These are phyloP conservation scores for Nitzschia palea DNA, from an alignment of 108 stramenopile species.

Conservation along the genomic window DNA sequence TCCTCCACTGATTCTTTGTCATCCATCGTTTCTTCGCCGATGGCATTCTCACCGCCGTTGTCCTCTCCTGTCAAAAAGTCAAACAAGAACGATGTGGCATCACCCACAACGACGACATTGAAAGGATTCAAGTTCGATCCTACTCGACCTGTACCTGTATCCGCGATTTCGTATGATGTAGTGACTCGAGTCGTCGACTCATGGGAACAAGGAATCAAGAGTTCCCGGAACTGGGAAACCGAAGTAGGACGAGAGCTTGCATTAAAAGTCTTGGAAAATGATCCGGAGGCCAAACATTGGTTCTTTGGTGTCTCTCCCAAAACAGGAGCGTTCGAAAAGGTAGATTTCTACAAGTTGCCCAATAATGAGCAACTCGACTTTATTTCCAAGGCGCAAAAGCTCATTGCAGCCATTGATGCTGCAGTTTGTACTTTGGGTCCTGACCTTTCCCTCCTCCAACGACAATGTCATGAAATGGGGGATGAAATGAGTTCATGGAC, in stretches of 20 bases:
- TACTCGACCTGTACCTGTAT: background rate
- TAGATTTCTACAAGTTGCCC: no score
- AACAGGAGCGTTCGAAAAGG: no score
- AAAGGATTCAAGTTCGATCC: background rate
- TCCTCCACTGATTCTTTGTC: no score
- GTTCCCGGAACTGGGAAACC: constrained; percentile 1
- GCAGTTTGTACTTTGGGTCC: constrained; percentile 23
- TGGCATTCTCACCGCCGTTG: no score
- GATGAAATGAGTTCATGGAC: constrained; percentile 2
- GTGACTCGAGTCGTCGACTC: constrained; percentile 2
- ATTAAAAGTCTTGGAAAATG: background rate
- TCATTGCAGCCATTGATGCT: constrained; percentile 12
- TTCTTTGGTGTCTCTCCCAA: constrained; percentile 13
- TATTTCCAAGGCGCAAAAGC: background rate
- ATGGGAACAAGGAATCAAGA: constrained; percentile 6
- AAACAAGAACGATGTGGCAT: no score
- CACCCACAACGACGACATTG: no score
- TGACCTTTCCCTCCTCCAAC: constrained; percentile 18
- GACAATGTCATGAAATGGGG: constrained; percentile 13
- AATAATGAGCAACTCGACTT: background rate
- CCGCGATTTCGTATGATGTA: background rate
- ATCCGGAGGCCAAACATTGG: background rate
- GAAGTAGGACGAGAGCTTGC: background rate
- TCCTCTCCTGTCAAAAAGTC: background rate
- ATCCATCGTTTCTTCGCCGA: no score